Conservation (phyloP, 345 rosid species). For the Litchi chinensis region DNA sequence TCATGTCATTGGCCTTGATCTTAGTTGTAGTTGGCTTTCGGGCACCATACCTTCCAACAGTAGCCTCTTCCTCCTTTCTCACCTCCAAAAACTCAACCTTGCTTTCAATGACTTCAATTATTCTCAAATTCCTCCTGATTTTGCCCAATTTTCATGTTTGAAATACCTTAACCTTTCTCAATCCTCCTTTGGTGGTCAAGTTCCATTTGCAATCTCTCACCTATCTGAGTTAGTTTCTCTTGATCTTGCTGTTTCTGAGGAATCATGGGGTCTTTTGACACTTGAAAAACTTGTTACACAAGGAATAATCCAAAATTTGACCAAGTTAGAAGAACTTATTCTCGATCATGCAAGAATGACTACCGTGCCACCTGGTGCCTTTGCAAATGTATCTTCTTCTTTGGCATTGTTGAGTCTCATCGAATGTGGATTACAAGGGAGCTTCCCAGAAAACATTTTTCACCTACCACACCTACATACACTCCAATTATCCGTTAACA, state of each 20-base stretch:
- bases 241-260: not conserved
- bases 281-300: not conserved
- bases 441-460: not conserved
- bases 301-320: not conserved
- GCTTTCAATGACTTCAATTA: slow-evolving; percentile 26
- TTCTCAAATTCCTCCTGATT: slow-evolving; percentile 16
- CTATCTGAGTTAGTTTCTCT: slow-evolving; percentile 17
- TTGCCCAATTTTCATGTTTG: slow-evolving; percentile 1
- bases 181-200: not conserved
- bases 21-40: slow-evolving; percentile 10
- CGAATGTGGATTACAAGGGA: not conserved
- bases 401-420: not conserved
- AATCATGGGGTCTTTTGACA: not conserved
- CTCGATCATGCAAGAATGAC: not conserved
- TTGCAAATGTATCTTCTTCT: not conserved
- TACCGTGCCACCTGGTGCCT: not conserved
- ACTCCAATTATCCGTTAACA: not conserved
- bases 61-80: too few species aligned
- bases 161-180: slow-evolving; percentile 6
- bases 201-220: slow-evolving; percentile 21
- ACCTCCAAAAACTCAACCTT: slow-evolving; percentile 29
- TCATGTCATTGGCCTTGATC: slow-evolving; percentile 32
- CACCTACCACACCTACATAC: not conserved
- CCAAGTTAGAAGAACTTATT: not conserved
- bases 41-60: slow-evolving; percentile 14